Percentiles rank a stretch among this genome's conserved stretches.
Evolutionary conservation across 139 green algal genomes (phyloP).

Genomic region (Pleodorina starrii): DNA sequence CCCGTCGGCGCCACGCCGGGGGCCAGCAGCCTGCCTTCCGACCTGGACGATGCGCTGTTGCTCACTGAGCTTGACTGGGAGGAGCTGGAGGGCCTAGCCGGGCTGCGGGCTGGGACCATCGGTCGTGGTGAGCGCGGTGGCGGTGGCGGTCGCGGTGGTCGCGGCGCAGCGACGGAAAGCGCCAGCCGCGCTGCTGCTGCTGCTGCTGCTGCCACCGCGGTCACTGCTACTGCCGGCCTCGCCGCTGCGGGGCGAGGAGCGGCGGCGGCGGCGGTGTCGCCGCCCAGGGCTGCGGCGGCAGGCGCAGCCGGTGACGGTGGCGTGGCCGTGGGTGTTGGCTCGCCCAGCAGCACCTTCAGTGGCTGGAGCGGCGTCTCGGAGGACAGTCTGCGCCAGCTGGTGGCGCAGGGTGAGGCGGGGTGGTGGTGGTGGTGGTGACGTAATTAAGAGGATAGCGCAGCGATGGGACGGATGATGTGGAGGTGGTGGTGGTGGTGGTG

Average conservation of each 20-base stretch:
- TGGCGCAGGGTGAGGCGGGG: constrained; percentile 18
- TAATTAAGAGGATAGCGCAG: too few species aligned
- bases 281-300: not conserved
- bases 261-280: not conserved
- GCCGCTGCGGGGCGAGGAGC: too few species aligned
- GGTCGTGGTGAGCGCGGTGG: not conserved
- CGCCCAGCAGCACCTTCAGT: constrained; percentile 26
- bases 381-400: not conserved
- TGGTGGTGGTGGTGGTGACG: too few species aligned
- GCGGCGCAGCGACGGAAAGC: too few species aligned
- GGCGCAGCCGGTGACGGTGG: not conserved
- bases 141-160: not conserved
- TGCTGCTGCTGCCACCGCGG: too few species aligned
- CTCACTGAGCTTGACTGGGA: constrained; percentile 23
- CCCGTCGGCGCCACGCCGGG: not conserved
- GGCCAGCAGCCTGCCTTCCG: not conserved
- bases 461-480: too few species aligned
- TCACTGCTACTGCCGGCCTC: too few species aligned
- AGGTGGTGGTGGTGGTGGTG: too few species aligned
- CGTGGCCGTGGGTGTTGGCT: not conserved
- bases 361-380: not conserved
- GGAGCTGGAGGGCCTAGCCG: constrained; percentile 31
- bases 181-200: not conserved
- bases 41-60: constrained; percentile 31
- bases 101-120: not conserved